These are phyloP conservation scores for Candida khao-thaluensis DNA, from an alignment of 805 yeast genomes.

Conservation along the genomic window DNA sequence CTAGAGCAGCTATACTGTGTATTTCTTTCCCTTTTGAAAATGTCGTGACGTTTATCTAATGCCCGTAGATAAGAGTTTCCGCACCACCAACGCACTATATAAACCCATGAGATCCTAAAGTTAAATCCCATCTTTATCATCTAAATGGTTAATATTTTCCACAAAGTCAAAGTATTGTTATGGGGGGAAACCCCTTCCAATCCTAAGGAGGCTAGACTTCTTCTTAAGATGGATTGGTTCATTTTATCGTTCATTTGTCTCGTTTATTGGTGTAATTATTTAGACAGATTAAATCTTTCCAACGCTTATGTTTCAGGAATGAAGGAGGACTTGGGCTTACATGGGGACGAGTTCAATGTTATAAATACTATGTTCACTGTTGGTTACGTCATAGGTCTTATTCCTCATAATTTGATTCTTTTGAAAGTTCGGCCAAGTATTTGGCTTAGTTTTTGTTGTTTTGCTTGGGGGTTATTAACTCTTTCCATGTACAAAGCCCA, in stretches of 20 bases:
- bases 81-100: conserved; percentile 1
- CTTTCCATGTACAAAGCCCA: conserved; percentile 50
- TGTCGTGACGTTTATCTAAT: conserved; percentile 2
- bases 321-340: conserved; percentile 52
- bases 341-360: conserved; percentile 49
- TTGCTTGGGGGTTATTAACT: conserved; percentile 58
- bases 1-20: too few relatives aligned
- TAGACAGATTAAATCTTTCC: conserved; percentile 45
- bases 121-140: neutral
- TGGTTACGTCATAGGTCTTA: conserved; percentile 60
- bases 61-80: neutral
- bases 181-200: conserved; percentile 35
- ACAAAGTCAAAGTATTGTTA: conserved; percentile 16
- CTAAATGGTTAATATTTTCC: neutral
- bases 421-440: conserved; percentile 54
- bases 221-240: conserved; percentile 41
- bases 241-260: conserved; percentile 42
- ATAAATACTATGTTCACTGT: conserved; percentile 56
- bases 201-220: conserved; percentile 29
- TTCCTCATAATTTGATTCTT: conserved; percentile 59
- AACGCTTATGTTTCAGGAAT: conserved; percentile 66
- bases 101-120: conserved; percentile 1
- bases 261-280: conserved; percentile 50
- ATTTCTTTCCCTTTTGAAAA: neutral
- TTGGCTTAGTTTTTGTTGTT: conserved; percentile 54